Evolutionary conservation across 805 yeast species (phyloP).

Genomic region (Candida dendrica): DNA sequence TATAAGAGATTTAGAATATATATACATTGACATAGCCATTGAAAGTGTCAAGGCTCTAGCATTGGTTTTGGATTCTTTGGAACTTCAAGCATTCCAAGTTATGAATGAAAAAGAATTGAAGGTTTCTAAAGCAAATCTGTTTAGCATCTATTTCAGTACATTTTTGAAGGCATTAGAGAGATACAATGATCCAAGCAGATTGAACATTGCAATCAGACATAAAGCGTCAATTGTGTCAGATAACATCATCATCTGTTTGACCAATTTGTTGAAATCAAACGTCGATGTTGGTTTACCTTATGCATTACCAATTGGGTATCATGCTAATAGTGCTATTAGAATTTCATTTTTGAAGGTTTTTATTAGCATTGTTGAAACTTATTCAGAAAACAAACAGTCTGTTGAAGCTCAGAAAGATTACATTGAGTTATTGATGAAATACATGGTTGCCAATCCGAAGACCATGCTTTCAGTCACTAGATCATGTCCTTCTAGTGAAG

Average conservation of each 20-base stretch:
- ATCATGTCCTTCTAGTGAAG: slow-evolving; percentile 61
- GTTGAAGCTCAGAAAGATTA: slow-evolving; percentile 18
- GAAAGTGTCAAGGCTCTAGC: slow-evolving; percentile 58
- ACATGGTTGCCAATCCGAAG: slow-evolving; percentile 26
- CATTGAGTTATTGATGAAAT: slow-evolving; percentile 10
- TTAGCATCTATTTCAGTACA: slow-evolving; percentile 65
- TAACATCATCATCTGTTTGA: slow-evolving; percentile 55
- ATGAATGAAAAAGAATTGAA: slow-evolving; percentile 44
- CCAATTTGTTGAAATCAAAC: slow-evolving; percentile 65
- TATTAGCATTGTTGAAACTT: slow-evolving; percentile 47
- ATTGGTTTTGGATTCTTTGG: slow-evolving; percentile 44
- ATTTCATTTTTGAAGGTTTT: slow-evolving; percentile 74
- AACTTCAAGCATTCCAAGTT: slow-evolving; percentile 54
- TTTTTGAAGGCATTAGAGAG: slow-evolving; percentile 37
- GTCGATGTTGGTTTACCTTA: slow-evolving; percentile 70
- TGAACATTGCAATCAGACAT: slow-evolving; percentile 36
- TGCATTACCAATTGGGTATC: slow-evolving; percentile 75
- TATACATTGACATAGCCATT: slow-evolving; percentile 52
- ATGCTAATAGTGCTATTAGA: slow-evolving; percentile 56
- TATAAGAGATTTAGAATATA: slow-evolving; percentile 36
- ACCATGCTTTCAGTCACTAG: slow-evolving; percentile 47
- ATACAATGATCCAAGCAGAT: slow-evolving; percentile 26
- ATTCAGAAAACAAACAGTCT: slow-evolving; percentile 21
- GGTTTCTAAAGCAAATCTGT: slow-evolving; percentile 51
- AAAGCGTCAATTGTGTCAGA: slow-evolving; percentile 52